Conservation (phyloP, 208 protist species). For the Leishmania aethiopica region DNA sequence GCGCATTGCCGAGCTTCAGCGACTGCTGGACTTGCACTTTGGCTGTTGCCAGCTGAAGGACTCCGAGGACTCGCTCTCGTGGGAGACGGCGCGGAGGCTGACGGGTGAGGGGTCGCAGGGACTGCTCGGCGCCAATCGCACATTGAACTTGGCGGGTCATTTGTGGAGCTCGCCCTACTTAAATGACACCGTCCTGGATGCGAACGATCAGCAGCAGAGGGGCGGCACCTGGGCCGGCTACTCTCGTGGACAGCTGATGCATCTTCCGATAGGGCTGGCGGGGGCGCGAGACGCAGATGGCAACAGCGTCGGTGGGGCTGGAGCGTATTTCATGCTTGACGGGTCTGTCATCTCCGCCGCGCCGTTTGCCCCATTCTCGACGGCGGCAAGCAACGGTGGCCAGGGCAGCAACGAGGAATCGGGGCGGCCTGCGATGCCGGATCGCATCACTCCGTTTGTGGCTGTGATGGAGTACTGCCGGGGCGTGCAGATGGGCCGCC, state of each 20-base stretch:
- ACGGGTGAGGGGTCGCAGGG: conserved; percentile 6
- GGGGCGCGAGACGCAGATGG: conserved; percentile 13
- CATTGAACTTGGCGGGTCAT: not conserved
- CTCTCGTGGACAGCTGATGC: conserved; percentile 4
- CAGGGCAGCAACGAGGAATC: not conserved
- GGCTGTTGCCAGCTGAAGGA: conserved; percentile 4
- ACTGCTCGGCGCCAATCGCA: conserved; percentile 12
- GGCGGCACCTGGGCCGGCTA: not conserved
- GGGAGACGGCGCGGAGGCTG: conserved; percentile 3
- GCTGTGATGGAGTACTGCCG: conserved; percentile 71
- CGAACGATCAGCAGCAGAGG: not conserved
- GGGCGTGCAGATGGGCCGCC: conserved; percentile 67
- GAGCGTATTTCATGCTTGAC: conserved; percentile 15
- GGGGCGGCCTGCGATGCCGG: not conserved
- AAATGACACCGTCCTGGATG: conserved; percentile 17
- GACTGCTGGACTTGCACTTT: conserved; percentile 26
- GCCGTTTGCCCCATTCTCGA: not conserved
- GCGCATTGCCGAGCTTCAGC: conserved; percentile 41
- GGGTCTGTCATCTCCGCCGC: conserved; percentile 22
- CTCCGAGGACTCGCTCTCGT: not conserved
- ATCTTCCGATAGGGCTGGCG: conserved; percentile 19
- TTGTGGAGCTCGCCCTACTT: conserved; percentile 35
- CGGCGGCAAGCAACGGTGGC: not conserved
- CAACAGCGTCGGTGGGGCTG: conserved; percentile 13
- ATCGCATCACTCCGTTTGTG: conserved; percentile 34